Percentiles rank a stretch among this genome's conserved stretches.
phyloP scores from a whole-genome alignment of 2,329 filamentous ascomycete genomes.

The Ceratocystis colombiana region DNA sequence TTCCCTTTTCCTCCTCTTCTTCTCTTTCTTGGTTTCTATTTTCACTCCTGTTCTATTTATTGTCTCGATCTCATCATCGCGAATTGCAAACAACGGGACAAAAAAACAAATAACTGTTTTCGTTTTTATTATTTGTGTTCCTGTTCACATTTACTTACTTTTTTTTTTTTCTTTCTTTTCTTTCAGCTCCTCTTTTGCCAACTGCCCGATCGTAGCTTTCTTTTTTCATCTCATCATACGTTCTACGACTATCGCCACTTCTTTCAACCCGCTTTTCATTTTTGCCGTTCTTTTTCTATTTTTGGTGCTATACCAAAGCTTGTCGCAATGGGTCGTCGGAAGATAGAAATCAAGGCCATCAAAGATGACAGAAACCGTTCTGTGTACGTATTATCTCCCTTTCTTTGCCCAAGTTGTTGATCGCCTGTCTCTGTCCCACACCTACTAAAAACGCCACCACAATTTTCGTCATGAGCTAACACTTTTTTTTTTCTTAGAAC shows the following conservation, averaged over 20 bases:
- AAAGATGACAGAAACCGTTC: conserved; percentile 97
- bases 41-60: conserved; percentile 14
- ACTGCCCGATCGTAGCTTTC: not conserved
- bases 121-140: not conserved
- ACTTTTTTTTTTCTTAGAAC: conserved; percentile 48
- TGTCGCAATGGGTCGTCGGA: conserved; percentile 75
- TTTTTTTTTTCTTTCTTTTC: not conserved
- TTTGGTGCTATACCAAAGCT: conserved; percentile 3
- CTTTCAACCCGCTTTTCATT: not conserved
- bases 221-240: not conserved
- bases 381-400: conserved; percentile 56
- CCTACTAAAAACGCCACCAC: not conserved
- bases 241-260: conserved; percentile 13
- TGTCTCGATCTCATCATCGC: conserved; percentile 4
- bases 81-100: not conserved
- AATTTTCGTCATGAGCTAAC: not conserved
- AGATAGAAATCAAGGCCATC: conserved; percentile 99
- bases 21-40: conserved; percentile 9
- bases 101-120: not conserved
- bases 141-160: conserved; percentile 2
- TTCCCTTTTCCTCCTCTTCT: conserved; percentile 6
- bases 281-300: conserved; percentile 6
- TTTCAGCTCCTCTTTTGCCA: not conserved
- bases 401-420: not conserved
- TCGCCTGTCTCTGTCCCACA: not conserved